Evolutionary conservation across 2,329 filamentous ascomycete genomes (phyloP), one percentile per base, ranked within the genome.

Genomic region (Grosmannia clavigera): DNA sequence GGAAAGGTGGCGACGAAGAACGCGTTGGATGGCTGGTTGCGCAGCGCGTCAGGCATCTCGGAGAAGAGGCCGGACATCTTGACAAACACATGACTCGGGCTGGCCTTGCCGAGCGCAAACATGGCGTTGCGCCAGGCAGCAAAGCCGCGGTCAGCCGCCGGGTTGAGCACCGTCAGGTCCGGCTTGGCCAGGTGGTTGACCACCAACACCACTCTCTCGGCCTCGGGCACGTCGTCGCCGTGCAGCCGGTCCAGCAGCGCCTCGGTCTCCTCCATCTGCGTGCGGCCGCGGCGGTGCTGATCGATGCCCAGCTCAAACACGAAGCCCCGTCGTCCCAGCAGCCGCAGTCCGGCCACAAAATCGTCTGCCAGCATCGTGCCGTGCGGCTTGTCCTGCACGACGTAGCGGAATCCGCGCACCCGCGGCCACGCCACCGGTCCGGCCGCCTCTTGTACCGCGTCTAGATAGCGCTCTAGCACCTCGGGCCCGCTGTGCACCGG

Each of bases 141-240:
- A 70, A 87, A 91, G 31, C 79, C 76, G 1, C 79, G 75, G 67
- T 84, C 78, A 43, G 72, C 76, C n/a, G 61, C 58, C 55, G 75
- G 78, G 70, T 81, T 85, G 74, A 79, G 76, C 66, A 88, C 78
- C 38, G 78, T 78, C 33, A 95, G 76, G 70, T 92, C 84, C 1
- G 91, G 91, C 74, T 96, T 96, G 80, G 90, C 92, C 66, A 96
- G 81, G 73, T 96, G 91, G 72, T 96, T 90, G 65, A 95, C 74
- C 58, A 95, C 78, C 67, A 92, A 81, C 0, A 76, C 79, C 40
- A 86, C 81, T 67, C 80, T 83, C 40, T 86, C 76, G 6, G 79
- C 77, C 59, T 82, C 81, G 0, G 75, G 73, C 0, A 85, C 81
- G 2, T 76, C 81, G 6, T 83, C 77, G n/a, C 48, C 52, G 68